Percentiles rank a stretch among this genome's conserved stretches.
Evolutionary conservation across 139 green algal genomes (phyloP).

Genomic region (Ulvella scutata): DNA sequence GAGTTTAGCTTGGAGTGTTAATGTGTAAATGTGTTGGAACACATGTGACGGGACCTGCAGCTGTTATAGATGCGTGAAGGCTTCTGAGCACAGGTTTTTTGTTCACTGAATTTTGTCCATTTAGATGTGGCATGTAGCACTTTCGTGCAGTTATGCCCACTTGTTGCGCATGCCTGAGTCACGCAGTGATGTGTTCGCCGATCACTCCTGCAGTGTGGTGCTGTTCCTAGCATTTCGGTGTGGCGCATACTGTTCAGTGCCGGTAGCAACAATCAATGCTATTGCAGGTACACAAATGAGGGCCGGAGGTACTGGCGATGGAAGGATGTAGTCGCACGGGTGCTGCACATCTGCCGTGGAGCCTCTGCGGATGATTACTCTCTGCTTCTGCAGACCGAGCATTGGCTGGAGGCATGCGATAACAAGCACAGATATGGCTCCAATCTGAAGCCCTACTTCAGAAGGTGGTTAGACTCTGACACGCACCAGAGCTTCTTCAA

Average conservation of each 20-base stretch:
- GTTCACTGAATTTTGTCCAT: too few species aligned
- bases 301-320: background rate
- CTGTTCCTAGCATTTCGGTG: background rate
- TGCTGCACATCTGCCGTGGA: background rate
- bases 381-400: constrained; percentile 28
- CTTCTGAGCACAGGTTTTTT: too few species aligned
- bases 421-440: constrained; percentile 41
- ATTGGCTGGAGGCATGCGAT: constrained; percentile 50
- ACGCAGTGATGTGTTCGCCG: too few species aligned
- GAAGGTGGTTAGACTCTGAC: constrained; percentile 17
- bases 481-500: constrained; percentile 15
- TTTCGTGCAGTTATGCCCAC: too few species aligned
- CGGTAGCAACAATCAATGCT: too few species aligned
- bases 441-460: constrained; percentile 39
- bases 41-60: too few species aligned
- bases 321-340: background rate
- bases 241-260: background rate
- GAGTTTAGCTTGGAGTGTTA: too few species aligned
- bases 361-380: background rate
- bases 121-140: background rate
- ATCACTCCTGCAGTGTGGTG: background rate
- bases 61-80: too few species aligned
- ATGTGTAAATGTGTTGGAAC: too few species aligned
- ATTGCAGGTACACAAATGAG: background rate
- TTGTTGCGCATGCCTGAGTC: too few species aligned